These are phyloP conservation scores for Malus hybrid DNA, from an alignment of 331 rosid species.

Conservation along the genomic window DNA sequence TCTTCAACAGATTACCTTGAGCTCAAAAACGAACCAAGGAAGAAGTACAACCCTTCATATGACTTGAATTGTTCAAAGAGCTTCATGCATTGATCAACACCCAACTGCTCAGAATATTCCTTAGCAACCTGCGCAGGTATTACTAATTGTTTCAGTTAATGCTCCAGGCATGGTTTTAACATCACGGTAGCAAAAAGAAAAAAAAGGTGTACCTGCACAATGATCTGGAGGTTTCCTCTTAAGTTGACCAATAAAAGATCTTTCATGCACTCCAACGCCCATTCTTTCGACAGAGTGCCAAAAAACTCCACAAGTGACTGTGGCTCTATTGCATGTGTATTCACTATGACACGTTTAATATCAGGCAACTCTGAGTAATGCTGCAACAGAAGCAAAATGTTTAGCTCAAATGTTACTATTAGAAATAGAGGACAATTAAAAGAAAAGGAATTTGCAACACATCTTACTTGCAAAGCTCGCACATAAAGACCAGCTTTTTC, in stretches of 20 bases:
- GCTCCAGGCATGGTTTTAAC: slow-evolving; percentile 1
- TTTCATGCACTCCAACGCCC: slow-evolving; percentile 99
- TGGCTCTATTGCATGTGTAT: slow-evolving; percentile 99
- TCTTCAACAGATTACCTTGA: slow-evolving; percentile 58
- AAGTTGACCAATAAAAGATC: slow-evolving; percentile 94
- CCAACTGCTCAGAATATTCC: slow-evolving; percentile 98
- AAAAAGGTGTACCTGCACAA: slow-evolving; percentile 67
- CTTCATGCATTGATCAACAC: slow-evolving; percentile 86
- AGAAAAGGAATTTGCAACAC: background rate
- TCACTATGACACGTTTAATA: slow-evolving; percentile 91
- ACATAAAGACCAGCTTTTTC: slow-evolving; percentile 96
- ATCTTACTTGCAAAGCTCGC: slow-evolving; percentile 89
- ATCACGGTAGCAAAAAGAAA: background rate
- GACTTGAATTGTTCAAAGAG: slow-evolving; percentile 97
- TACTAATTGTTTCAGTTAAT: slow-evolving; percentile 13
- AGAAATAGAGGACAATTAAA: background rate
- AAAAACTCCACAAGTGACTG: slow-evolving; percentile 98
- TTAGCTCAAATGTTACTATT: background rate
- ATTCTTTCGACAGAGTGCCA: slow-evolving; percentile 91
- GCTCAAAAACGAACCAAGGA: slow-evolving; percentile 95
- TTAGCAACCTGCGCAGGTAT: slow-evolving; percentile 70
- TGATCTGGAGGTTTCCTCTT: slow-evolving; percentile 96
- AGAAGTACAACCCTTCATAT: slow-evolving; percentile 93
- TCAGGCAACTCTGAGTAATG: slow-evolving; percentile 98
- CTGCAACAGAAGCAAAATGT: slow-evolving; percentile 45